These are phyloP conservation scores for Nemania diffusa DNA, from an alignment of 2,329 filamentous ascomycete genomes.

Conservation along the genomic window DNA sequence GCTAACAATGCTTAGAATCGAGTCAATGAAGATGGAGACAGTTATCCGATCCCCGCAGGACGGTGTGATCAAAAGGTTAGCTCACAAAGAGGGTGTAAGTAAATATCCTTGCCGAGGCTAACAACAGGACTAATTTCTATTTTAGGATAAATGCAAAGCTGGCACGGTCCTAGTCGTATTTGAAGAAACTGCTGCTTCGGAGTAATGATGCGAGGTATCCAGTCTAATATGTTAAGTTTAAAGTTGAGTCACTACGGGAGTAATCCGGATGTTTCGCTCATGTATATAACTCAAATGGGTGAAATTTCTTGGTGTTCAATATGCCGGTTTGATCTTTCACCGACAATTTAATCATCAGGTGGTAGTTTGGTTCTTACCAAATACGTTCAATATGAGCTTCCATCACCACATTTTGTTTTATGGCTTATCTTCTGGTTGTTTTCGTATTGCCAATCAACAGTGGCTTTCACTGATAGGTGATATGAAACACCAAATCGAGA, in stretches of 20 bases:
- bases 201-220: constrained; percentile 7
- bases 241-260: background rate
- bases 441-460: background rate
- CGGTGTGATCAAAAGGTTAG: constrained; percentile 76
- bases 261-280: background rate
- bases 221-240: background rate
- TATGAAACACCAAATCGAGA: background rate
- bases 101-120: constrained; percentile 19
- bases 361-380: background rate
- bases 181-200: constrained; percentile 59
- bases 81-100: constrained; percentile 78
- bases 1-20: constrained; percentile 63
- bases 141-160: constrained; percentile 79
- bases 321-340: background rate
- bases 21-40: constrained; percentile 93
- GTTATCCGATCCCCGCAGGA: constrained; percentile 81
- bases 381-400: background rate
- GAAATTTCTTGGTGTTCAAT: background rate
- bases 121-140: background rate
- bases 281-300: constrained; percentile 23
- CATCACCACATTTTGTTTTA: background rate
- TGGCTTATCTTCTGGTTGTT: background rate
- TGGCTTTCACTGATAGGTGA: background rate
- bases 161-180: constrained; percentile 80
- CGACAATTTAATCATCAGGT: background rate